phyloP scores from a whole-genome alignment of 495 filamentous ascomycete species.

The Podospora pseudocomata region DNA sequence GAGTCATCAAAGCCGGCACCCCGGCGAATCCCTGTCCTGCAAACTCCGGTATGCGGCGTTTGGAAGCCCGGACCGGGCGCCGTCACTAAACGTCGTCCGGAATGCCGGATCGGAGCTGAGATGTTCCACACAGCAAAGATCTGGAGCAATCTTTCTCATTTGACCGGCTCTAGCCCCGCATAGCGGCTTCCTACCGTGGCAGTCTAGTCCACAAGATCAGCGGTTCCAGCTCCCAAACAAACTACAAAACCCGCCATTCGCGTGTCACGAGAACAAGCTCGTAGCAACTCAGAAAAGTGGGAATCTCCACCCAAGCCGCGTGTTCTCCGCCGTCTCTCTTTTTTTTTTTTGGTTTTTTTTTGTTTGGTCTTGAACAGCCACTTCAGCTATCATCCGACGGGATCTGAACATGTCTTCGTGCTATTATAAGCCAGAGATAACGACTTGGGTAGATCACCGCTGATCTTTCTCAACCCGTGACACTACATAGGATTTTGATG shows the following conservation, averaged over 20 bases:
- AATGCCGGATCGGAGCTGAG: neutral
- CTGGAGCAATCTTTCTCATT: neutral
- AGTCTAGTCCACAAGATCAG: neutral
- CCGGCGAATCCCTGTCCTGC: neutral
- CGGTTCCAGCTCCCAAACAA: neutral
- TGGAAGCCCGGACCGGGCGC: neutral
- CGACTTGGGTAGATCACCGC: constrained; percentile 1
- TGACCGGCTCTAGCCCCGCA: neutral
- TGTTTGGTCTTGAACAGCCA: neutral
- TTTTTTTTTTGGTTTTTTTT: neutral
- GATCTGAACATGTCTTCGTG: neutral
- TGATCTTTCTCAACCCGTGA: neutral
- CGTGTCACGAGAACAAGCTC: neutral
- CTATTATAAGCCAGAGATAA: neutral
- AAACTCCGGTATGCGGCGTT: neutral
- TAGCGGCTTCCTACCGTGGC: neutral
- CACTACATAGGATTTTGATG: neutral
- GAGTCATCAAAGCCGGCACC: neutral
- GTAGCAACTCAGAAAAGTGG: neutral
- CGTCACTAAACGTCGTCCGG: constrained; percentile 2
- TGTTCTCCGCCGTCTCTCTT: neutral
- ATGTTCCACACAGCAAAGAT: neutral
- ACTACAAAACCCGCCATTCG: neutral
- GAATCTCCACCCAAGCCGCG: neutral
- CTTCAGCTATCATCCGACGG: neutral